phyloP scores from a whole-genome alignment of 306 rosid species.

The Begonia peltatifolia region DNA sequence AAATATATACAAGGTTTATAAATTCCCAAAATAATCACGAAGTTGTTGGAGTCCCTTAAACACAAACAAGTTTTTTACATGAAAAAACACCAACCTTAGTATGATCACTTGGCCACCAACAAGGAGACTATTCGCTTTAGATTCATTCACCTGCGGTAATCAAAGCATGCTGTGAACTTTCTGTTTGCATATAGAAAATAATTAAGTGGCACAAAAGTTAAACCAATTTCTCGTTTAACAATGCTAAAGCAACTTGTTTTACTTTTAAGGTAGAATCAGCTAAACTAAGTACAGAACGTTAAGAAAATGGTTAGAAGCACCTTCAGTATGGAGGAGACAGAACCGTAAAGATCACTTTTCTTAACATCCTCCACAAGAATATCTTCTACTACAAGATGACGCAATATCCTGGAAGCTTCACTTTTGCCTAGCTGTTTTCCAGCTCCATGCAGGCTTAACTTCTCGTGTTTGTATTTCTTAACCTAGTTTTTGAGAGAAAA shows the following conservation, averaged over 20 bases:
- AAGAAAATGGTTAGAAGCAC: slow-evolving; percentile 21
- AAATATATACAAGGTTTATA: too few relatives aligned
- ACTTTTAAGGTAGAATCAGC: neutral
- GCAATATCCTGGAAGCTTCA: slow-evolving; percentile 89
- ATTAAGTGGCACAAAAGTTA: too few relatives aligned
- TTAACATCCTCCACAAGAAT: slow-evolving; percentile 76
- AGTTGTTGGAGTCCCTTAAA: neutral
- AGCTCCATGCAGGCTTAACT: slow-evolving; percentile 59
- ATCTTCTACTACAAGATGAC: slow-evolving; percentile 69
- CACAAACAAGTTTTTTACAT: neutral
- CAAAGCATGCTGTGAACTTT: slow-evolving; percentile 9
- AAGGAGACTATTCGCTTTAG: slow-evolving; percentile 28
- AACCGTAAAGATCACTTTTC: slow-evolving; percentile 88
- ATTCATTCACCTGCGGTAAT: slow-evolving; percentile 50
- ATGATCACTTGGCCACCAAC: slow-evolving; percentile 36
- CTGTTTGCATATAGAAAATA: slow-evolving; percentile 3
- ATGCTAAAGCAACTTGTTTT: too few relatives aligned
- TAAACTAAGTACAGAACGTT: neutral
- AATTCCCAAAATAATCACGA: neutral
- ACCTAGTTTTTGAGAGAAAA: slow-evolving; percentile 38
- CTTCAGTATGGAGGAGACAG: slow-evolving; percentile 77
- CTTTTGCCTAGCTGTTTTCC: slow-evolving; percentile 81
- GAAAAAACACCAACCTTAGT: slow-evolving; percentile 45
- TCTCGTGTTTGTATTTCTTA: slow-evolving; percentile 74
- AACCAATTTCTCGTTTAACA: too few relatives aligned